Evolutionary conservation across 116 monocot species (phyloP), one percentile per base, ranked within the genome.

Genomic region (Trichopus zeylanicus): DNA sequence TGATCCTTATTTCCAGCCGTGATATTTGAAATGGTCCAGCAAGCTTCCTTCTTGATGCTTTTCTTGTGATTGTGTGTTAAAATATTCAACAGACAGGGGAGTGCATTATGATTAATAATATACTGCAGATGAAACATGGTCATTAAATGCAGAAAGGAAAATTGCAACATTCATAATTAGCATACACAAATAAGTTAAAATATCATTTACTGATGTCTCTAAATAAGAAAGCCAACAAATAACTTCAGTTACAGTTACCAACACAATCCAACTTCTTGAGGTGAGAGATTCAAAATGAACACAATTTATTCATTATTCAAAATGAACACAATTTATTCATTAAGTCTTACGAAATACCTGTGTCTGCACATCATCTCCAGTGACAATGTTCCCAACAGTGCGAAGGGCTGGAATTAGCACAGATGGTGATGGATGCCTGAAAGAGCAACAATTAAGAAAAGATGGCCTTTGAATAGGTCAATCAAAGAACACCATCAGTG

Each of bases 11-110:
- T 93, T 53, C 93, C 93, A 46, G 93, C 93, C 24, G 93, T 93
- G 46, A 93, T 88, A 72, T 93, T 93, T 24, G 93, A 93, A 73
- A 93, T 88, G 25, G 85, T 88, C 93, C 93, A 93, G 75, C 93
- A 93, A 67, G 88, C 88, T 73, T 93, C 88, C 73, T 93, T 93
- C 74, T 88, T 93, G 27, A 93, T 85, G 67, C 82, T 85, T 70
- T 93, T 93, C 79, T 93, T 88, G 39, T 85, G 85, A 57, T 82
- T 84, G 38, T 75, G 79, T 0, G 82, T 83, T 75, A 93, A 59
- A 27, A 93, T 76, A 29, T 70, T 80, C 33, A 82, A 65, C 31
- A 93, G 81, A 53, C 70, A 75, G 7, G 85, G 88, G 34, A 93
- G 93, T 22, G 85, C 88, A 73, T 88, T 77, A 61, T 80, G 73